Conservation (phyloP, 2,329 filamentous ascomycete species). For the Sclerotinia sclerotiorum region DNA sequence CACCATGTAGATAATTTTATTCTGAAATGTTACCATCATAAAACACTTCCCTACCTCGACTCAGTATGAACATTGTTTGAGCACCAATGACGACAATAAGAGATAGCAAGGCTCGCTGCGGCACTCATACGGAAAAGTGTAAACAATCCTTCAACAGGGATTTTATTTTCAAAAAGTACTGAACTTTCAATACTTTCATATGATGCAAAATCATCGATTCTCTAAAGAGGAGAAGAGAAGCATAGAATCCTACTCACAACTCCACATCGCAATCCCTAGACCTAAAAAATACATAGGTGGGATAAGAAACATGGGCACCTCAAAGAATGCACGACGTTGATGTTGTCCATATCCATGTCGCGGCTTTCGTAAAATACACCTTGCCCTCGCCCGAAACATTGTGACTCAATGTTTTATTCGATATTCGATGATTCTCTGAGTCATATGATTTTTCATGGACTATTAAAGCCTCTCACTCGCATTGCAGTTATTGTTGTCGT, state of each 20-base stretch:
- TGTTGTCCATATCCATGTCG: conserved; percentile 5
- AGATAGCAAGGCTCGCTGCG: not conserved
- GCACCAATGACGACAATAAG: not conserved
- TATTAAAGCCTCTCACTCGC: not conserved
- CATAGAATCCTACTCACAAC: conserved; percentile 36
- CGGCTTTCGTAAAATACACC: conserved; percentile 5
- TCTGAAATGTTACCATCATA: conserved; percentile 24
- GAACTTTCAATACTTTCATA: not conserved
- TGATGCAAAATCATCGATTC: not conserved
- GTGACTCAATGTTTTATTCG: not conserved
- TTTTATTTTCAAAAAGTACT: not conserved
- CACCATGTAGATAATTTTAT: conserved; percentile 25
- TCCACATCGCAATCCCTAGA: conserved; percentile 64
- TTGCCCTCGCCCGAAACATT: conserved; percentile 17
- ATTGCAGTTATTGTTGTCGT: not conserved
- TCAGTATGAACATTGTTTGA: conserved; percentile 8
- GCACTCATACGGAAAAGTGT: not conserved
- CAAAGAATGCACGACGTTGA: conserved; percentile 28
- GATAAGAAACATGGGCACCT: conserved; percentile 31
- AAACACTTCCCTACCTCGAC: conserved; percentile 55
- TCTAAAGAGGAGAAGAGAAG: not conserved
- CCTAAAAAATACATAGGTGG: conserved; percentile 65
- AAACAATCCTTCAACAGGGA: too few species aligned
- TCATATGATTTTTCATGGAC: not conserved
- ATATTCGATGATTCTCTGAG: conserved; percentile 1